Evolutionary conservation across 1,284 basidiomycete genomes (phyloP).

Genomic region (Lentinus polychrous): DNA sequence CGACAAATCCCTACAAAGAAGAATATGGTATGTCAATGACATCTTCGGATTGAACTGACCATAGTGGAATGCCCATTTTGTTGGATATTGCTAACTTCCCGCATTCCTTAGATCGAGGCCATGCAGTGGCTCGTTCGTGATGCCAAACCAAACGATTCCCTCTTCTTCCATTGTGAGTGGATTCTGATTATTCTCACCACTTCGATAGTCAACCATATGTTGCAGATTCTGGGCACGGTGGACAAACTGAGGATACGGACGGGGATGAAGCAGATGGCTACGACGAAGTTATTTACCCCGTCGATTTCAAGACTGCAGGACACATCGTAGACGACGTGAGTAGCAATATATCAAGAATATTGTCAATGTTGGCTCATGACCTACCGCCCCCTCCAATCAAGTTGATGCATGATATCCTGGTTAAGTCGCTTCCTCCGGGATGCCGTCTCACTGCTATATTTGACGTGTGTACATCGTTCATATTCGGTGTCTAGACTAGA

Average conservation of each 20-base stretch:
- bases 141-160: conserved; percentile 76
- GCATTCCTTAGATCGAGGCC: conserved; percentile 49
- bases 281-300: conserved; percentile 82
- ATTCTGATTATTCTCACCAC: conserved; percentile 1
- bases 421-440: conserved; percentile 70
- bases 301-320: conserved; percentile 66
- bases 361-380: no score
- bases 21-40: conserved; percentile 63
- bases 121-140: conserved; percentile 88
- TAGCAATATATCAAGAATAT: conserved; percentile 12
- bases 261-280: conserved; percentile 64
- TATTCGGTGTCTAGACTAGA: background rate
- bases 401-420: conserved; percentile 70
- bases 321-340: conserved; percentile 83
- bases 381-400: no score
- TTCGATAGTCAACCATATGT: background rate
- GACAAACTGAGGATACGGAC: conserved; percentile 69
- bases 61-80: no score
- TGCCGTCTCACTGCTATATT: conserved; percentile 87
- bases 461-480: conserved; percentile 54
- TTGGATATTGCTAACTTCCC: background rate
- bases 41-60: no score
- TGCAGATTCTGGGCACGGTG: conserved; percentile 74
- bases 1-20: conserved; percentile 64
- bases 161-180: conserved; percentile 85